Conservation (phyloP, 805 yeast species). For the Metschnikowia rubicola region DNA sequence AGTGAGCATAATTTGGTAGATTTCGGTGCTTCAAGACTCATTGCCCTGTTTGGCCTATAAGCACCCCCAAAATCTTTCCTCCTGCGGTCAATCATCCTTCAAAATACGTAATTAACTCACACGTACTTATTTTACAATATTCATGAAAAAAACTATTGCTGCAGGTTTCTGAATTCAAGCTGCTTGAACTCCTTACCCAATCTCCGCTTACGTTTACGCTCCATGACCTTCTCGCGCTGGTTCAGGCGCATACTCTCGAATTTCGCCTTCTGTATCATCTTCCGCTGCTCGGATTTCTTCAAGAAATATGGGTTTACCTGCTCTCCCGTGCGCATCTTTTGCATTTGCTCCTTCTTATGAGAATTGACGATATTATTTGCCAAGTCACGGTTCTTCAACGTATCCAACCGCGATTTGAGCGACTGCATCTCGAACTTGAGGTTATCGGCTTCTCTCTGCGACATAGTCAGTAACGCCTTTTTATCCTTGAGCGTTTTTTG, state of each 20-base stretch:
- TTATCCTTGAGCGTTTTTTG: slow-evolving; percentile 53
- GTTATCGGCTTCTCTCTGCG: slow-evolving; percentile 46
- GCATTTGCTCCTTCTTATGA: slow-evolving; percentile 50
- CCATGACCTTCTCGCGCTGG: slow-evolving; percentile 79
- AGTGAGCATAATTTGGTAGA: too few relatives aligned
- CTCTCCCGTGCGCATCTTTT: slow-evolving; percentile 46
- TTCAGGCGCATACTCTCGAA: slow-evolving; percentile 67
- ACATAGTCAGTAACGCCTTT: slow-evolving; percentile 38
- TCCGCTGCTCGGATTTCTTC: slow-evolving; percentile 68
- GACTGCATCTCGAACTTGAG: slow-evolving; percentile 59
- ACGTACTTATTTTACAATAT: not conserved
- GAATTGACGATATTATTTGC: slow-evolving; percentile 63
- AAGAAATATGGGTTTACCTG: slow-evolving; percentile 53
- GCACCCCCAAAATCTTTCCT: too few relatives aligned
- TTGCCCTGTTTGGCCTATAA: too few relatives aligned
- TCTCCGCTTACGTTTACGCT: slow-evolving; percentile 82
- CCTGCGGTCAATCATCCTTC: too few relatives aligned
- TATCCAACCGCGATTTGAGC: slow-evolving; percentile 61
- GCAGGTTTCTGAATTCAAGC: slow-evolving; percentile 31
- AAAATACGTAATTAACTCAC: too few relatives aligned
- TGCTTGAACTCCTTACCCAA: slow-evolving; percentile 74
- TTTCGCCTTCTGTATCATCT: slow-evolving; percentile 72
- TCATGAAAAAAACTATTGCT: slow-evolving; percentile 2
- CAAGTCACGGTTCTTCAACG: slow-evolving; percentile 69
- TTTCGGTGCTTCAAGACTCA: too few relatives aligned